Evolutionary conservation across 257 asterid species (phyloP).

Genomic region (Solanum medicagineum): DNA sequence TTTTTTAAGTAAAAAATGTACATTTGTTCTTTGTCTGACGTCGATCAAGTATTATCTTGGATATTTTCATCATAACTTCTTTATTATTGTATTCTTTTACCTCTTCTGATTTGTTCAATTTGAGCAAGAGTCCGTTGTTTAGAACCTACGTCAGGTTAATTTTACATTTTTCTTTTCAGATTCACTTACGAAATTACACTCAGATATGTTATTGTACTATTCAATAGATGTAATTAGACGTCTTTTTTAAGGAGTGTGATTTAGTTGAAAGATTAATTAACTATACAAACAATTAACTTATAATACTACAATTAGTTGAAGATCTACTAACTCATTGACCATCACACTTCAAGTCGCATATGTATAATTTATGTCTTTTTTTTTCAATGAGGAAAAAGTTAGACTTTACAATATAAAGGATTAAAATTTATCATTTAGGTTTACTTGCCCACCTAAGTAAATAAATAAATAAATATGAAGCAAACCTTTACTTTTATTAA

Average conservation of each 20-base stretch:
- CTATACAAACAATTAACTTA: not conserved
- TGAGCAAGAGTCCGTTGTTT: not conserved
- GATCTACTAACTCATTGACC: not conserved
- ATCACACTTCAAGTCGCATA: not conserved
- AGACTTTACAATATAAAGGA: constrained; percentile 9
- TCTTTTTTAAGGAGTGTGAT: not conserved
- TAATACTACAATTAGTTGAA: not conserved
- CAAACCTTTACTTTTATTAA: not conserved
- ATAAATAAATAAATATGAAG: not conserved
- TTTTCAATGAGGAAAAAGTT: constrained; percentile 4
- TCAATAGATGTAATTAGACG: not conserved
- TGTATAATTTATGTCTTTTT: not conserved
- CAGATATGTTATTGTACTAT: not conserved
- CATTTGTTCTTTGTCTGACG: not conserved
- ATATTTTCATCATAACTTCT: not conserved
- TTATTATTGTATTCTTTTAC: not conserved
- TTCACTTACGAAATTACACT: not conserved
- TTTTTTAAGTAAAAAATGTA: not conserved
- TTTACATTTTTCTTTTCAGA: fast-evolving
- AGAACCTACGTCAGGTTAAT: not conserved
- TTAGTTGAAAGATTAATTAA: not conserved
- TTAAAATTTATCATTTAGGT: constrained; percentile 11
- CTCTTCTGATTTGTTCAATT: not conserved
- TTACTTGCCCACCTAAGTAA: constrained; percentile 15
- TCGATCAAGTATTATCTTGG: not conserved